These are phyloP conservation scores for Penicillium expansum DNA, from an alignment of 2,329 filamentous ascomycete genomes.

Conservation along the genomic window DNA sequence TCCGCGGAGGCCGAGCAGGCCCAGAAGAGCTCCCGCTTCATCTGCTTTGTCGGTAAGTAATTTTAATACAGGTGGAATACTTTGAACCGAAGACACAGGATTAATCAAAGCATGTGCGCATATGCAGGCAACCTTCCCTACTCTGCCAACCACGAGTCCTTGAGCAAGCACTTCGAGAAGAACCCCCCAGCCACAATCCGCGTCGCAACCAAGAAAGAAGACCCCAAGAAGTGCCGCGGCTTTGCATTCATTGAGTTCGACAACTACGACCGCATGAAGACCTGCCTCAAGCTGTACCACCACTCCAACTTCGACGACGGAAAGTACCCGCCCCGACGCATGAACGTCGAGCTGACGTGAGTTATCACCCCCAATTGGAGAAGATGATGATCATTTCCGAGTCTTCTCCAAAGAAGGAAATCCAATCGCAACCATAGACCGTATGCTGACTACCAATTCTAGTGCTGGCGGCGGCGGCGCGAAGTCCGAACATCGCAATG, in stretches of 20 bases:
- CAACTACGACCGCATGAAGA: conserved; percentile 85
- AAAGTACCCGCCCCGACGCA: conserved; percentile 62
- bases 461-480: conserved; percentile 75
- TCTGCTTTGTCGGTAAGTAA: conserved; percentile 68
- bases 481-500: conserved; percentile 67
- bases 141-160: conserved; percentile 67
- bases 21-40: conserved; percentile 59
- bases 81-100: background rate
- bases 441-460: conserved; percentile 7
- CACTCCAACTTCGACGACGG: conserved; percentile 70
- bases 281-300: conserved; percentile 85
- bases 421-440: background rate
- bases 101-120: background rate
- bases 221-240: conserved; percentile 64
- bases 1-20: conserved; percentile 16
- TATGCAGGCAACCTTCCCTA: conserved; percentile 78
- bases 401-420: background rate
- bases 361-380: conserved; percentile 33
- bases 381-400: background rate
- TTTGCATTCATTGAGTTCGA: conserved; percentile 89
- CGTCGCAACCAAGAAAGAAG: conserved; percentile 65
- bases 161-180: conserved; percentile 74
- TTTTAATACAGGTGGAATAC: background rate
- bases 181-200: conserved; percentile 70
- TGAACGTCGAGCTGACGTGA: conserved; percentile 89